phyloP scores from a whole-genome alignment of 1,284 basidiomycete species.

The Pascua guehoae region DNA sequence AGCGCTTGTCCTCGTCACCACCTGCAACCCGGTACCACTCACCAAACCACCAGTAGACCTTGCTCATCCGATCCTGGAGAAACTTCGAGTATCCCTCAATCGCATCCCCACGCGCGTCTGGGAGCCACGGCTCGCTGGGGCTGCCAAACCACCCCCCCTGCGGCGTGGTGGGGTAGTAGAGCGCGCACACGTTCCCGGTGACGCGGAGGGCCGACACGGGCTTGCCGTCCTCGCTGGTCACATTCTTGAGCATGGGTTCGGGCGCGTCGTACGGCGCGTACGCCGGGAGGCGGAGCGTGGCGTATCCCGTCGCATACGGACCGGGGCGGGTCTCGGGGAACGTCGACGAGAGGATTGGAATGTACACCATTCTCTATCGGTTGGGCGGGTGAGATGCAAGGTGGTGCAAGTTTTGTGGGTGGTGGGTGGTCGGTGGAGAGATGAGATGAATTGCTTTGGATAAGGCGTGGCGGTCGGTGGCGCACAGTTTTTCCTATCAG shows the following conservation, averaged over 20 bases:
- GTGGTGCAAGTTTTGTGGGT: neutral
- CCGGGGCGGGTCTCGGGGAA: neutral
- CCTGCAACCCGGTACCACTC: neutral
- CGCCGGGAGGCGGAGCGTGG: neutral
- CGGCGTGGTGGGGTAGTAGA: conserved; percentile 36
- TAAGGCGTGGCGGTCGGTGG: too few relatives aligned
- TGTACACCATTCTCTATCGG: neutral
- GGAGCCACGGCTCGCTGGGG: neutral
- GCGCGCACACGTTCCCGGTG: conserved; percentile 28
- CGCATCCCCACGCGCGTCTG: neutral
- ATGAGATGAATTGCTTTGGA: too few relatives aligned
- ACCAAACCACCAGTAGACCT: conserved; percentile 23
- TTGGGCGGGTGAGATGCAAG: too few relatives aligned
- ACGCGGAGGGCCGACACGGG: conserved; percentile 25
- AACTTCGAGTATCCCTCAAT: neutral
- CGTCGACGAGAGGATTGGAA: neutral
- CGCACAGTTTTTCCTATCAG: too few relatives aligned
- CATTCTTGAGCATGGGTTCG: neutral
- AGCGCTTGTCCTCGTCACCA: neutral
- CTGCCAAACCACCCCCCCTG: conserved; percentile 9
- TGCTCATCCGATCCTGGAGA: too few relatives aligned
- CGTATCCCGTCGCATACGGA: neutral
- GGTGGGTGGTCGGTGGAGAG: too few relatives aligned
- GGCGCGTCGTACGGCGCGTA: neutral
- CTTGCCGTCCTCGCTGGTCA: conserved; percentile 7